Conservation (phyloP, 1,139 yeast species). For the Pichia sp. region DNA sequence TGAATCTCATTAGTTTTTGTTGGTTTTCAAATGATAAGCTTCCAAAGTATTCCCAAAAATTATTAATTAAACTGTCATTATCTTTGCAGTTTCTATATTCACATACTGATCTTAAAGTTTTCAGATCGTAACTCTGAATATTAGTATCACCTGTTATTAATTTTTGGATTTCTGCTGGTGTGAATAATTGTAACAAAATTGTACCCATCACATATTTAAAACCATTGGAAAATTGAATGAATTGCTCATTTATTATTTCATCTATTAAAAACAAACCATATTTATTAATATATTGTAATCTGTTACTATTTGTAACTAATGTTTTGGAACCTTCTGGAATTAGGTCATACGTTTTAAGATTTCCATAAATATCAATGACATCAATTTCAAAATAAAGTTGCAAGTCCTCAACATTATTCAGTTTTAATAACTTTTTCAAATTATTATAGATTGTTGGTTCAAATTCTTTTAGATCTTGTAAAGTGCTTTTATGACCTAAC, state of each 20-base stretch:
- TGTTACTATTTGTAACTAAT: conserved; percentile 50
- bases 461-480: conserved; percentile 60
- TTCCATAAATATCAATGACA: conserved; percentile 36
- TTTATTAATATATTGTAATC: conserved; percentile 51
- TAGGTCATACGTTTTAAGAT: conserved; percentile 40
- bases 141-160: conserved; percentile 68
- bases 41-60: conserved; percentile 83
- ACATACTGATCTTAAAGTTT: conserved; percentile 62
- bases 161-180: conserved; percentile 74
- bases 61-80: conserved; percentile 39
- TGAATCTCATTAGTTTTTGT: conserved; percentile 60
- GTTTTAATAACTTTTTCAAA: conserved; percentile 45
- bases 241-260: conserved; percentile 46
- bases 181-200: conserved; percentile 68
- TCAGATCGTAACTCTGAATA: conserved; percentile 47
- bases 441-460: conserved; percentile 63
- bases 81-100: conserved; percentile 62
- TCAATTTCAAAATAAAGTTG: conserved; percentile 45
- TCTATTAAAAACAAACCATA: conserved; percentile 58
- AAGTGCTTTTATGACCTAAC: conserved; percentile 42
- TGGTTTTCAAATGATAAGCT: conserved; percentile 43
- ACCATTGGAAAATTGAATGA: conserved; percentile 58
- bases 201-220: conserved; percentile 75
- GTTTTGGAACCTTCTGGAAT: conserved; percentile 49
- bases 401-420: conserved; percentile 34